Conservation (phyloP, 345 rosid species). For the Geranium rotundifolium region DNA sequence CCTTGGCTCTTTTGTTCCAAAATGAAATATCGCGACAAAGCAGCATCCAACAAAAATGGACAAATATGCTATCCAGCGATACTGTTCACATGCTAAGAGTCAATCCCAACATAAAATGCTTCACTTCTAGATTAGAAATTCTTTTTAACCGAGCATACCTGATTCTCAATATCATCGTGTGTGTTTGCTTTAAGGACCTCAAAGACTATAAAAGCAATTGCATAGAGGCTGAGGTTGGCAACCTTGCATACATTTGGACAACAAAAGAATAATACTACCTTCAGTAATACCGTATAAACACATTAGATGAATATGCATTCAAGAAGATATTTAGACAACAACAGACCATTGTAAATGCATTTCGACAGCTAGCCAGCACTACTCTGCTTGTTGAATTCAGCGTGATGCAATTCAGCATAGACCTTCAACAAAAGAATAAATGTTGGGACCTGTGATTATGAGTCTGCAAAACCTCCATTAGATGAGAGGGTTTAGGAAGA, state of each 20-base stretch:
- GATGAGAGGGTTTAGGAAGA: neutral
- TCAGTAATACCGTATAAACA: conserved; percentile 2
- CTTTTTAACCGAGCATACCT: conserved; percentile 32
- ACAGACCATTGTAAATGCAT: conserved; percentile 89
- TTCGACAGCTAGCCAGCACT: conserved; percentile 78
- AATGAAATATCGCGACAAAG: conserved; percentile 66
- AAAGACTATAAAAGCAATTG: conserved; percentile 65
- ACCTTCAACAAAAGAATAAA: conserved; percentile 38
- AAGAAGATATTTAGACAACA: conserved; percentile 10
- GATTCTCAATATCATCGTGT: conserved; percentile 53
- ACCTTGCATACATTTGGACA: conserved; percentile 30
- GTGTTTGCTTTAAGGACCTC: conserved; percentile 35
- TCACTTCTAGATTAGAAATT: neutral
- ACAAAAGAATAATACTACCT: conserved; percentile 8
- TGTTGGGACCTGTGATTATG: neutral
- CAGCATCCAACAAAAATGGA: conserved; percentile 69
- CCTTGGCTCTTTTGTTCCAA: conserved; percentile 88
- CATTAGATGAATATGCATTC: conserved; percentile 2
- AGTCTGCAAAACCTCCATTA: neutral
- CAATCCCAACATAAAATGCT: neutral
- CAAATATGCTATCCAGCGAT: conserved; percentile 85
- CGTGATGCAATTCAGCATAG: conserved; percentile 86
- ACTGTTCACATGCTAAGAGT: conserved; percentile 30
- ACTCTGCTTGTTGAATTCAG: conserved; percentile 83
- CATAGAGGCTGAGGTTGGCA: conserved; percentile 84